A percentile compares a stretch with the other conserved stretches of the same genome.
These are phyloP conservation scores for Kodamaea jinghongensis DNA, from an alignment of 805 yeast species.

Conservation along the genomic window DNA sequence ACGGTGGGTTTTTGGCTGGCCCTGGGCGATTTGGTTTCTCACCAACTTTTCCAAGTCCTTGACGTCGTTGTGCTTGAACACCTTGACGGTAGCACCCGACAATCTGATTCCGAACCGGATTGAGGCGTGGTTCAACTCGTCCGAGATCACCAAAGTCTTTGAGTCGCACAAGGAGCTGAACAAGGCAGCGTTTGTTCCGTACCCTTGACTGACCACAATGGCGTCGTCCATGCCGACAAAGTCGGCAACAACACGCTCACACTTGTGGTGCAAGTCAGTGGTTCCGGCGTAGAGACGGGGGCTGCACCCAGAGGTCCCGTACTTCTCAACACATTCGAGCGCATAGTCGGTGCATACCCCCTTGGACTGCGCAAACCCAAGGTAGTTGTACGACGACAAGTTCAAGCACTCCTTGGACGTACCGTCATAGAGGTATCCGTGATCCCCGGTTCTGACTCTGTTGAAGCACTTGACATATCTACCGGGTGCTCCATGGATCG, in stretches of 20 bases:
- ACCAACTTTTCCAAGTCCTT: conserved; percentile 68
- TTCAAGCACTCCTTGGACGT: conserved; percentile 75
- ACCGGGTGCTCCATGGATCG: conserved; percentile 98
- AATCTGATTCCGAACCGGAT: conserved; percentile 92
- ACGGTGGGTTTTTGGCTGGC: conserved; percentile 92
- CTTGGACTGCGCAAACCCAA: conserved; percentile 94
- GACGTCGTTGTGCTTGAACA: conserved; percentile 92
- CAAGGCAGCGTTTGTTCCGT: conserved; percentile 88
- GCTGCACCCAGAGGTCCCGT: conserved; percentile 79
- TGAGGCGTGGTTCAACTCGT: conserved; percentile 92
- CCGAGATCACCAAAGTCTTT: conserved; percentile 88
- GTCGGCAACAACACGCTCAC: conserved; percentile 76
- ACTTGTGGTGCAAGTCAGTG: conserved; percentile 64
- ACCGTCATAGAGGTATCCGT: conserved; percentile 73
- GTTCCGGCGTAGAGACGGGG: conserved; percentile 76
- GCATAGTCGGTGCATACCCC: conserved; percentile 88
- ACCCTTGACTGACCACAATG: conserved; percentile 87
- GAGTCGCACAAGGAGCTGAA: conserved; percentile 82
- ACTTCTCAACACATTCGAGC: conserved; percentile 54
- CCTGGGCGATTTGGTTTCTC: conserved; percentile 84
- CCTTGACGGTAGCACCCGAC: conserved; percentile 90
- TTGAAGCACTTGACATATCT: conserved; percentile 81
- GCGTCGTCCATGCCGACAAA: conserved; percentile 92
- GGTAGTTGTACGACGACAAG: conserved; percentile 85
- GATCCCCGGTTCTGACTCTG: conserved; percentile 65